These are phyloP conservation scores for Chlorella sp. DNA, from an alignment of 139 green algal genomes.

Conservation along the genomic window DNA sequence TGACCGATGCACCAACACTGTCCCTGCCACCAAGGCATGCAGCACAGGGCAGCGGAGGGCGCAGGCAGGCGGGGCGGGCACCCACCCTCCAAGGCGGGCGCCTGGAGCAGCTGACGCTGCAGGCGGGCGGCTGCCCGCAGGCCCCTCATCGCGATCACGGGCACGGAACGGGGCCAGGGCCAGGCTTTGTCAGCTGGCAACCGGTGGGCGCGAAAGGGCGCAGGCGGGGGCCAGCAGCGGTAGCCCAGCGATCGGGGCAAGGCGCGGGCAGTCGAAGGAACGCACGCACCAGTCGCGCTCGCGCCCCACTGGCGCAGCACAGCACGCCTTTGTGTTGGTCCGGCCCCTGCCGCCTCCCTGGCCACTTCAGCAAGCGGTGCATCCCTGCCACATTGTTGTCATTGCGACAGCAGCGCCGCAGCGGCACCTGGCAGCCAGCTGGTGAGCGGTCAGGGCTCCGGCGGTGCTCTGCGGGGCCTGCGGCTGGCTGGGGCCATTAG, in stretches of 20 bases:
- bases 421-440: not conserved
- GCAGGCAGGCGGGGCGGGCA: not conserved
- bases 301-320: not conserved
- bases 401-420: not conserved
- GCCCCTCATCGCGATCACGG: not conserved
- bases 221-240: not conserved
- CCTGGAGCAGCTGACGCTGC: slow-evolving; percentile 1
- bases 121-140: not conserved
- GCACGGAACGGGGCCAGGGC: not conserved
- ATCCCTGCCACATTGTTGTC: too few relatives aligned
- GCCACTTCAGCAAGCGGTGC: too few relatives aligned
- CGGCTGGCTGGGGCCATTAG: not conserved
- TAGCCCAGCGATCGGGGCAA: not conserved
- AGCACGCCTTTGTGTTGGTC: not conserved
- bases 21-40: not conserved
- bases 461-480: too few relatives aligned
- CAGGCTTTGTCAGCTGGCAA: not conserved
- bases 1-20: not conserved
- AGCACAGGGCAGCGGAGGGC: not conserved
- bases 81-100: not conserved
- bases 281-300: too few relatives aligned
- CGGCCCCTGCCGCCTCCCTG: too few relatives aligned
- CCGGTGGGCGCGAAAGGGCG: not conserved
- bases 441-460: too few relatives aligned
- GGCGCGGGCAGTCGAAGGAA: not conserved